Percentiles rank a stretch among this genome's conserved stretches.
phyloP scores from a whole-genome alignment of 352 stramenopile genomes.

The Albugo laibachii region DNA sequence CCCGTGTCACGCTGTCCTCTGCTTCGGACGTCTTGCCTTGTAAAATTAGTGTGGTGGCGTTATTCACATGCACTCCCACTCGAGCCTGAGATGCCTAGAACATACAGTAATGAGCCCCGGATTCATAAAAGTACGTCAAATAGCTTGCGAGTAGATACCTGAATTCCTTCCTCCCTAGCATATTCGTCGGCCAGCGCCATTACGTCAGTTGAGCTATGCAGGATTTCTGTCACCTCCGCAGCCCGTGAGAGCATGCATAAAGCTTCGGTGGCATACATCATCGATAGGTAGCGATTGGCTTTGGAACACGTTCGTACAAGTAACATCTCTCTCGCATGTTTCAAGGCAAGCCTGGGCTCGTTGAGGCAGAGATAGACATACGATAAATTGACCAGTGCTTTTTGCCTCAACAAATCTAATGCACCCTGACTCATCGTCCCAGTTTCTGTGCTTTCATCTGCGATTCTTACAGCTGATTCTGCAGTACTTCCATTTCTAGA shows the following conservation, averaged over 20 bases:
- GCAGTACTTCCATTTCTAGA: slow-evolving; percentile 8
- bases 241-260: slow-evolving; percentile 76
- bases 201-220: slow-evolving; percentile 56
- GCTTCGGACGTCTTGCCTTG: slow-evolving; percentile 51
- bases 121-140: background rate
- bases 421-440: slow-evolving; percentile 23
- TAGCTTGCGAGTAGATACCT: slow-evolving; percentile 13
- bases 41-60: slow-evolving; percentile 53
- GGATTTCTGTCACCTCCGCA: slow-evolving; percentile 41
- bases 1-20: slow-evolving; percentile 67
- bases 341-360: slow-evolving; percentile 76
- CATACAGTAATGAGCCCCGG: background rate
- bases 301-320: slow-evolving; percentile 42
- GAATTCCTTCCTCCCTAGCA: slow-evolving; percentile 46
- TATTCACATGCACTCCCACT: slow-evolving; percentile 71
- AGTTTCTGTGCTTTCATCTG: slow-evolving; percentile 9
- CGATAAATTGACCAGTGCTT: slow-evolving; percentile 69
- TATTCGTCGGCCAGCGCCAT: slow-evolving; percentile 64
- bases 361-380: slow-evolving; percentile 85
- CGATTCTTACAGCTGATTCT: slow-evolving; percentile 1
- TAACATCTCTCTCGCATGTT: slow-evolving; percentile 60
- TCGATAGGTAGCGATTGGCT: slow-evolving; percentile 54
- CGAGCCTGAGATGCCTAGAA: slow-evolving; percentile 32
- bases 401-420: slow-evolving; percentile 56
- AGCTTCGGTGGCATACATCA: slow-evolving; percentile 78